Percentiles rank a stretch among this genome's conserved stretches.
Evolutionary conservation across 306 rosid genomes (phyloP).

Genomic region (Delonix regia): DNA sequence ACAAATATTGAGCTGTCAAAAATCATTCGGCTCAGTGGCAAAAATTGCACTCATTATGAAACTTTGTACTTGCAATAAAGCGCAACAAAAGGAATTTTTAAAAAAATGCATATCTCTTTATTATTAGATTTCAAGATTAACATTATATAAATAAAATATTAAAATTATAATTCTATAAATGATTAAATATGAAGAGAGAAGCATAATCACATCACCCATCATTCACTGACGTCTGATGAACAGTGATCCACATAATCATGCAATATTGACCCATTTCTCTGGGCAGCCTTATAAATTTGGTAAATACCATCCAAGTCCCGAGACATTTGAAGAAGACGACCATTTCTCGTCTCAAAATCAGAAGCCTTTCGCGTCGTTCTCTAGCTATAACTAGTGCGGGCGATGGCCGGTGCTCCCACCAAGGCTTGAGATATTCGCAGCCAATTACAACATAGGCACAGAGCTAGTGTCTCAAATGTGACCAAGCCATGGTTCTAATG

Average conservation of each 20-base stretch:
- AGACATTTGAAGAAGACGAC: not conserved
- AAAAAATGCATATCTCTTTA: too few species aligned
- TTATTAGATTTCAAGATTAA: too few species aligned
- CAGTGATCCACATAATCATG: not conserved
- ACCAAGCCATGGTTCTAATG: slow-evolving; percentile 54
- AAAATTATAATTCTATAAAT: too few species aligned
- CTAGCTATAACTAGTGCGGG: not conserved
- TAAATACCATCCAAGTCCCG: not conserved
- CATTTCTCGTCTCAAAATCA: not conserved
- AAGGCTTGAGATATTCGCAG: not conserved
- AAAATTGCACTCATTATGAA: too few species aligned
- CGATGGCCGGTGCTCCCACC: not conserved
- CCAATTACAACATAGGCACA: not conserved
- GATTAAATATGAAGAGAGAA: too few species aligned
- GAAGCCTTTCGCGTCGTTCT: not conserved
- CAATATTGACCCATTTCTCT: not conserved
- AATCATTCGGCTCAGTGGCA: too few species aligned
- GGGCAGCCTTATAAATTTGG: not conserved
- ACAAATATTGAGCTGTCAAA: too few species aligned
- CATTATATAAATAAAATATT: too few species aligned
- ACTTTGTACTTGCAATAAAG: too few species aligned
- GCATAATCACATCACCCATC: not conserved
- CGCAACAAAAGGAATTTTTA: too few species aligned
- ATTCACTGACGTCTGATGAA: not conserved
- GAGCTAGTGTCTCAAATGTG: slow-evolving; percentile 45